Base-by-base conservation (phyloP, 768 basidiomycete species). In the Sporobolomyces pararoseus region DNA sequence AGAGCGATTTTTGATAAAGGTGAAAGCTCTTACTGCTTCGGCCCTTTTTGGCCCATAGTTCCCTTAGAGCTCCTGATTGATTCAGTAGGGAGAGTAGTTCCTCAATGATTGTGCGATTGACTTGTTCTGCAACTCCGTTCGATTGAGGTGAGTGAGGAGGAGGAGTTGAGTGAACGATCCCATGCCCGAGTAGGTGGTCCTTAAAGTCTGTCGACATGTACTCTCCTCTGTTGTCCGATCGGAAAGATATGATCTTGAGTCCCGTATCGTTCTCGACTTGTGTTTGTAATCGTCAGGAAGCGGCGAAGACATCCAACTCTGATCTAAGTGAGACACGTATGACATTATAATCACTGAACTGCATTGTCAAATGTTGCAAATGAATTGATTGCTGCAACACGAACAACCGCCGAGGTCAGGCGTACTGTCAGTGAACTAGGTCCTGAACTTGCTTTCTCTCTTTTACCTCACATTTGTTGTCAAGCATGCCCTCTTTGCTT, bases 201-300 rank as follows among this genome's bases (percentile, higher is more conserved):
- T 14, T 10, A 32, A 66, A 66, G 5, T 37, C 57, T n/a, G 58
- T 37, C 7, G 34, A 50, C 14, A 63, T 35, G 46, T 75, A 80
- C 70, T 81, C 76, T 0, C 76, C 72, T 12, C 79, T 76, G 37
- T 73, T 70, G 61, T 81, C 75, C 7, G 49, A 63, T 16, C 68
- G 64, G 4, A 80, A 63, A 29, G 37, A 35, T 46, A 79, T 77
- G 16, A 78, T 35, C 1, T 31, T 3, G 19, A 63, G 19, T 2
- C 77, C 74, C 0, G 71, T 74, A 23, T 76, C 47, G 1, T 62
- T 50, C 57, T 78, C 72, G 0, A 59, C 54, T 0, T 58, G 47
- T 0, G 65, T 50, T 21, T 78, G n/a, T 69, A 75, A 76, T 0
- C 49, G 55, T 16, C 73, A 70, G 25, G 75, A 71, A 27, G 65